Evolutionary conservation across 139 green algal genomes (phyloP).

Genomic region (Astrephomene gubernaculifera): DNA sequence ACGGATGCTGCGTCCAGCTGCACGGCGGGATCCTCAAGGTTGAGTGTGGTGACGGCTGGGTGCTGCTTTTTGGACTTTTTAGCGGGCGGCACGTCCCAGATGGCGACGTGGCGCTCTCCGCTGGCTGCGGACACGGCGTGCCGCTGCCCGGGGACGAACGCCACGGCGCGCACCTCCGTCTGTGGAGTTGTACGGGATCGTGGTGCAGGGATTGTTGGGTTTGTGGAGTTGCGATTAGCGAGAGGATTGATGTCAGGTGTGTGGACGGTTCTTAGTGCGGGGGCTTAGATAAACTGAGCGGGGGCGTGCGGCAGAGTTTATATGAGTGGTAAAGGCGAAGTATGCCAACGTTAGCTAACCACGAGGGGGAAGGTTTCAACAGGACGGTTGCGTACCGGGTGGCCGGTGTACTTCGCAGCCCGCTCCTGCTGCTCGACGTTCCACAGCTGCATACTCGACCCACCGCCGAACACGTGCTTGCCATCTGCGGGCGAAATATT

Average conservation of each 20-base stretch:
- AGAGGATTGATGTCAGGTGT: too few relatives aligned
- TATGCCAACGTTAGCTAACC: too few relatives aligned
- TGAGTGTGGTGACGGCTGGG: slow-evolving; percentile 52
- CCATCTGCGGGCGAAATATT: slow-evolving; percentile 59
- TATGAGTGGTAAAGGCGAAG: too few relatives aligned
- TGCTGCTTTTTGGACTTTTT: slow-evolving; percentile 58
- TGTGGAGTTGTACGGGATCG: too few relatives aligned
- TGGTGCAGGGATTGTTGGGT: too few relatives aligned
- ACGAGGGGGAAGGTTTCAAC: too few relatives aligned
- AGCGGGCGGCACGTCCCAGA: slow-evolving; percentile 63
- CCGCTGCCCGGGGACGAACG: slow-evolving; percentile 59
- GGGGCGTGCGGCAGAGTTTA: too few relatives aligned
- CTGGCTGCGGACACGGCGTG: slow-evolving; percentile 65
- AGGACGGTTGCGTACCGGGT: slow-evolving; percentile 60
- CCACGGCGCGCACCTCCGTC: slow-evolving; percentile 52
- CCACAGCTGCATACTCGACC: slow-evolving; percentile 71
- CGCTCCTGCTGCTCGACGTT: slow-evolving; percentile 59
- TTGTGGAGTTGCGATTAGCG: too few relatives aligned
- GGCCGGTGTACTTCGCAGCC: slow-evolving; percentile 70
- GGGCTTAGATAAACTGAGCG: too few relatives aligned
- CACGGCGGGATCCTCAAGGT: slow-evolving; percentile 60
- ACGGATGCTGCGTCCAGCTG: slow-evolving; percentile 34
- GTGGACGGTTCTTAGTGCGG: too few relatives aligned
- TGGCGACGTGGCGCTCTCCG: slow-evolving; percentile 69
- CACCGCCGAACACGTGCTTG: slow-evolving; percentile 58